Conservation (phyloP, 805 yeast species). For the Saccharomycopsis javanensis region DNA sequence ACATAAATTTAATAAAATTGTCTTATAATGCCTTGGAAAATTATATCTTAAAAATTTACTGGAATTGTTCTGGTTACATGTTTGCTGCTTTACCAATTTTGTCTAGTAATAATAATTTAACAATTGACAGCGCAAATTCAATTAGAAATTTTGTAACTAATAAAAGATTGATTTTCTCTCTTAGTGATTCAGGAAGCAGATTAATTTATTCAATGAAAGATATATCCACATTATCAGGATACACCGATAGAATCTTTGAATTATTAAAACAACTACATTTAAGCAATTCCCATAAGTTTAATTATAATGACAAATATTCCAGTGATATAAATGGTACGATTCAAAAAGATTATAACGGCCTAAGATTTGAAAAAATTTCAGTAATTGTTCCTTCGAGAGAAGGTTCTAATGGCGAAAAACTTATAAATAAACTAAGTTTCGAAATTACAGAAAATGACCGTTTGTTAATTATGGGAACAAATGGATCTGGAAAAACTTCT, state of each 20-base stretch:
- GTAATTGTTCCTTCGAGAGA: slow-evolving; percentile 63
- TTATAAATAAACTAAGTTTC: slow-evolving; percentile 55
- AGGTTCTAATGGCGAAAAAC: slow-evolving; percentile 51
- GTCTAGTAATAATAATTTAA: slow-evolving; percentile 31
- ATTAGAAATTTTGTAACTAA: slow-evolving; percentile 87
- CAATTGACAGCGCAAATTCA: slow-evolving; percentile 33
- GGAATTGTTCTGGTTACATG: slow-evolving; percentile 93
- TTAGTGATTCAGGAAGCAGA: slow-evolving; percentile 93
- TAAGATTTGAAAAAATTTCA: slow-evolving; percentile 74
- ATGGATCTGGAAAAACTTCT: slow-evolving; percentile 86
- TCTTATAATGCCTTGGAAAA: slow-evolving; percentile 71
- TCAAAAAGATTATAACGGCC: slow-evolving; percentile 67
- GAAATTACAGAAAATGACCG: slow-evolving; percentile 50
- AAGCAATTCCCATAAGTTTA: slow-evolving; percentile 52
- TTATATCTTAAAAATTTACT: slow-evolving; percentile 77
- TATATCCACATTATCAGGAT: slow-evolving; percentile 82
- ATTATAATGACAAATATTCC: slow-evolving; percentile 33
- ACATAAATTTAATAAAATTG: slow-evolving; percentile 50
- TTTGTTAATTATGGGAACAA: slow-evolving; percentile 72
- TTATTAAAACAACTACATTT: slow-evolving; percentile 70
- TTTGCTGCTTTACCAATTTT: slow-evolving; percentile 87
- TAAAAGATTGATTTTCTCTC: slow-evolving; percentile 78
- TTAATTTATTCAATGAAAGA: slow-evolving; percentile 92
- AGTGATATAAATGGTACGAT: slow-evolving; percentile 69
- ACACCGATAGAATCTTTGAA: slow-evolving; percentile 76